Evolutionary conservation across 306 rosid genomes (phyloP).

Genomic region (Mimosa bimucronata): DNA sequence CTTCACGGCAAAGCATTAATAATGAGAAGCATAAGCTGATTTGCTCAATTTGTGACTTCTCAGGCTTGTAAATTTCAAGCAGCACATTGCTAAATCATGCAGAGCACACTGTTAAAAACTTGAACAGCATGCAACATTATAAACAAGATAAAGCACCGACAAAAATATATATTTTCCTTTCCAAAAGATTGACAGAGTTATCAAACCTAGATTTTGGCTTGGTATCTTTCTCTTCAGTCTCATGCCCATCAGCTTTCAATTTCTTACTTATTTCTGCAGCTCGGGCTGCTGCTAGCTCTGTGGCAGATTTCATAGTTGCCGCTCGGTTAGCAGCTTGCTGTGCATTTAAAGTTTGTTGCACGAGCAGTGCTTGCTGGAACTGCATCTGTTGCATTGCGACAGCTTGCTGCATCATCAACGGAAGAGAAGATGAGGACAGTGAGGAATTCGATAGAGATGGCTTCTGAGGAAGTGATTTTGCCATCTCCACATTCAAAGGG

Average conservation of each 20-base stretch:
- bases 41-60: conserved; percentile 20
- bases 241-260: conserved; percentile 76
- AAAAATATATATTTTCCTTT: not conserved
- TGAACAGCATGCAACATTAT: conserved; percentile 14
- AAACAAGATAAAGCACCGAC: conserved; percentile 17
- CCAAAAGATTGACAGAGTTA: conserved; percentile 23
- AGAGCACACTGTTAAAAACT: not conserved
- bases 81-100: not conserved
- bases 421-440: conserved; percentile 80
- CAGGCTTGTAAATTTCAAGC: conserved; percentile 23
- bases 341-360: conserved; percentile 95
- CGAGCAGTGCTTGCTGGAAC: conserved; percentile 94
- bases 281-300: conserved; percentile 97
- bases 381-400: conserved; percentile 99
- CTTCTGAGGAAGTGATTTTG: conserved; percentile 89
- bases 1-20: not conserved
- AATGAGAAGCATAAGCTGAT: not conserved
- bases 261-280: conserved; percentile 98
- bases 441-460: conserved; percentile 58
- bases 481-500: conserved; percentile 99
- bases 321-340: conserved; percentile 97
- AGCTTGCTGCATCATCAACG: conserved; percentile 99
- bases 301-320: conserved; percentile 95
- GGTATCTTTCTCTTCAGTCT: conserved; percentile 59
- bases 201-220: conserved; percentile 76